phyloP scores from a whole-genome alignment of 768 basidiomycete genomes.

The Phlegmacium glaucopus region DNA sequence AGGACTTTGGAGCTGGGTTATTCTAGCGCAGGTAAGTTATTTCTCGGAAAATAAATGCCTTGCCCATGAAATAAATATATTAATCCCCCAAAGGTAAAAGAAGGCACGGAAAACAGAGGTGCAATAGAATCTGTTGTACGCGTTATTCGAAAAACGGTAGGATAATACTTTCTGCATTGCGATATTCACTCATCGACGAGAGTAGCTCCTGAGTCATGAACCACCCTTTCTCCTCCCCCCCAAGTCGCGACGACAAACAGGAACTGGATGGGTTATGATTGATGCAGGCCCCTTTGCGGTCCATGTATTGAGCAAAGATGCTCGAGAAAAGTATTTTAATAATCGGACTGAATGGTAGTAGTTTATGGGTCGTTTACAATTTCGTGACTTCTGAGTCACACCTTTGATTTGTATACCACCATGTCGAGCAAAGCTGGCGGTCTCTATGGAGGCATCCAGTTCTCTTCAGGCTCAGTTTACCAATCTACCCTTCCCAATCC shows the following conservation, averaged over 20 bases:
- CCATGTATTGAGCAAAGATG: conserved; percentile 67
- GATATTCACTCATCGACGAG: conserved; percentile 3
- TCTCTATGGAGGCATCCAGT: conserved; percentile 84
- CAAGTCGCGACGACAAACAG: conserved; percentile 55
- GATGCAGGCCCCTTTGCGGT: conserved; percentile 81
- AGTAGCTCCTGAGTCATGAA: conserved; percentile 52
- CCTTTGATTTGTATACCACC: conserved; percentile 25
- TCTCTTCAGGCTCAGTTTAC: conserved; percentile 66
- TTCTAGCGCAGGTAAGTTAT: conserved; percentile 61
- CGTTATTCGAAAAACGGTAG: conserved; percentile 64
- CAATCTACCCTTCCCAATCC: conserved; percentile 27
- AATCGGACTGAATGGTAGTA: conserved; percentile 24
- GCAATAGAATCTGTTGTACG: conserved; percentile 74
- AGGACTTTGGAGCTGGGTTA: conserved; percentile 75
- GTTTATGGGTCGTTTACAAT: conserved; percentile 1
- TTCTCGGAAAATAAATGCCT: neutral
- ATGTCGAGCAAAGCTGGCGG: conserved; percentile 83
- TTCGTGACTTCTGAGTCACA: neutral
- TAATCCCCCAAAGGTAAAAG: conserved; percentile 58
- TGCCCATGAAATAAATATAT: conserved; percentile 1
- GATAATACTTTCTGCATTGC: conserved; percentile 16
- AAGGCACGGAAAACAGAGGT: conserved; percentile 78
- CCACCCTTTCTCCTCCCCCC: conserved; percentile 62
- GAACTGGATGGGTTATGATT: conserved; percentile 81
- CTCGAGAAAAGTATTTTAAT: conserved; percentile 66